Percentiles rank a stretch among this genome's conserved stretches.
These are phyloP conservation scores for Schoenoplectus tabernaemontani DNA, from an alignment of 202 grass and related monocot genomes.

Conservation along the genomic window DNA sequence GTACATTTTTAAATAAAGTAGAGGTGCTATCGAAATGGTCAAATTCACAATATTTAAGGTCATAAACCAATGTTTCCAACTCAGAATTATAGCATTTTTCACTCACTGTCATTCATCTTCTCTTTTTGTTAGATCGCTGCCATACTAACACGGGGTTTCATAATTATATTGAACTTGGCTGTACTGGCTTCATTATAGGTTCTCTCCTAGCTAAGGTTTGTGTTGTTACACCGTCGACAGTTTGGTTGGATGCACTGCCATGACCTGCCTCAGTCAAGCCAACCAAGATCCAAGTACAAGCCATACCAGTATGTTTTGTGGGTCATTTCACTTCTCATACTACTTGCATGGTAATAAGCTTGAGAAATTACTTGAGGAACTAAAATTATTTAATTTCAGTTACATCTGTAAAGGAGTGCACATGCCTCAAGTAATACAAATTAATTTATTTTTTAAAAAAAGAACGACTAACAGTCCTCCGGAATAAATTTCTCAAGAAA, in stretches of 20 bases:
- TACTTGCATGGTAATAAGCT: constrained; percentile 59
- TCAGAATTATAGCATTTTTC: neutral
- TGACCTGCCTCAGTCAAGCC: constrained; percentile 66
- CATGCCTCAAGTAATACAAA: neutral
- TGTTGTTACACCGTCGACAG: constrained; percentile 68
- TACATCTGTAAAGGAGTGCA: neutral
- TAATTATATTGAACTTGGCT: constrained; percentile 65
- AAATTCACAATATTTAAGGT: neutral
- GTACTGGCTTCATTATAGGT: constrained; percentile 52
- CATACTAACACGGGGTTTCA: constrained; percentile 58
- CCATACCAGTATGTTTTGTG: constrained; percentile 82
- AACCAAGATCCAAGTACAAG: constrained; percentile 84
- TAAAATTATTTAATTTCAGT: neutral
- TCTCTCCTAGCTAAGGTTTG: constrained; percentile 86
- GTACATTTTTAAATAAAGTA: neutral
- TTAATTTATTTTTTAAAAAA: neutral
- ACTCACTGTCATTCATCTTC: constrained; percentile 10
- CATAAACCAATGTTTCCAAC: neutral
- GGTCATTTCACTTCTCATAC: constrained; percentile 56
- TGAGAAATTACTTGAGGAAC: neutral
- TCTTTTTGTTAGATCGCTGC: constrained; percentile 57
- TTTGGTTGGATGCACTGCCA: constrained; percentile 85
- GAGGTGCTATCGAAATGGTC: neutral
- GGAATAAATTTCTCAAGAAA: constrained; percentile 83
- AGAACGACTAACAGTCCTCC: constrained; percentile 44